Base-by-base conservation (phyloP, 2,329 filamentous ascomycete species). In the Coccinonectria pachysandricola region DNA sequence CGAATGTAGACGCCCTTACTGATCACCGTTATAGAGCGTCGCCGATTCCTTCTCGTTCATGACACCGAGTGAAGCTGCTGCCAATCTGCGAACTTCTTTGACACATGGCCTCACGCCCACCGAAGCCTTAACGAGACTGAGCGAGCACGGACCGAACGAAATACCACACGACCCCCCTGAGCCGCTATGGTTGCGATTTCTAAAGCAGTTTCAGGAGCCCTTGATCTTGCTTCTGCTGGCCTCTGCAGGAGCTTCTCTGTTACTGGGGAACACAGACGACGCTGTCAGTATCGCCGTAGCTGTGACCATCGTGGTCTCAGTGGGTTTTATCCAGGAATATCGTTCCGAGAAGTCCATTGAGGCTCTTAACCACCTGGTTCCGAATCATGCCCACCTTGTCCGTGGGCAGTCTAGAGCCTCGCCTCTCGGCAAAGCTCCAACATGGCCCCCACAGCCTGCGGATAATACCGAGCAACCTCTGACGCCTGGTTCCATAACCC, bases 271-370 rank as follows among this genome's bases (percentile, higher is more conserved):
- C 49, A 76, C 79, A 49, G 88, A 96, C 45, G 92, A 98, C 59
- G 88, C 88, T 5, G 62, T 98, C 45, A 96, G 88, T 55, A 98
- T 98, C 48, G 82, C 88, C 0, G 77, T 94, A 16, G 91, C 91
- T 2, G 91, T 98, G 12, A 94, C 87, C 14, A 98, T 98, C 43
- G 91, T 98, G 5, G 87, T 98, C 13, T 81, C 80, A 0, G 91
- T 98, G 21, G 91, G 88, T 2, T 98, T 98, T 44, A 75, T 96
- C 27, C 91, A 98, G 52, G 91, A 98, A 57, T 98, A 98, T 54
- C 71, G 91, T 32, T 96, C 91, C 6, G 91, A 98, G 53, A 92
- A 98, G 57, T 96, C 88, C 3, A 75, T 98, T 40, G 91, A 98
- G 56, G 91, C 91, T 12, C 64, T 98, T 42, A 95, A 82, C 49